These are phyloP conservation scores for Yamagishiella unicocca DNA, from an alignment of 139 green algal genomes.

Conservation along the genomic window DNA sequence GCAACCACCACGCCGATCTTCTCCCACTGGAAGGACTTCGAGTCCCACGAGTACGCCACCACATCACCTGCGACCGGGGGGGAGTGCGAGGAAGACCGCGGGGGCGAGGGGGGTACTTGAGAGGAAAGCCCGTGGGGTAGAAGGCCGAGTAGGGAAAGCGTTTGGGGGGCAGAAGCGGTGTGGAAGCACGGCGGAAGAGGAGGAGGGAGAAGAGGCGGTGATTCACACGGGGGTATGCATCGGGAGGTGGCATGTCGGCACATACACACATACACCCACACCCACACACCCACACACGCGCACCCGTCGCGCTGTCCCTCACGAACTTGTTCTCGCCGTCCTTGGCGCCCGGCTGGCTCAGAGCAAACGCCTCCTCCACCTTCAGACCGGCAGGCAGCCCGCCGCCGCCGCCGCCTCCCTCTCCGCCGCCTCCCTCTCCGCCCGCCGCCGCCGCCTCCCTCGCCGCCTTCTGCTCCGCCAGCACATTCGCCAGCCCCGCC, in stretches of 20 bases:
- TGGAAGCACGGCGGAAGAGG: too few relatives aligned
- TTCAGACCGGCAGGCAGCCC: conserved; percentile 73
- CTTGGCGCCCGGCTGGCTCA: conserved; percentile 67
- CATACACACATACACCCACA: background rate
- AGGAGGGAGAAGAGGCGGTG: too few relatives aligned
- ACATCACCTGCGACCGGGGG: conserved; percentile 65
- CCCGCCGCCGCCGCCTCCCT: conserved; percentile 29
- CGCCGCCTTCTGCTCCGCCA: conserved; percentile 42
- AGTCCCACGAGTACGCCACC: conserved; percentile 88
- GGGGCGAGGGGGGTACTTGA: too few relatives aligned
- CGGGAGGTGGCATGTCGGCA: too few relatives aligned
- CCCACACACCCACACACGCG: background rate
- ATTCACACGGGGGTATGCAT: too few relatives aligned
- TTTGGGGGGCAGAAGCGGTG: too few relatives aligned
- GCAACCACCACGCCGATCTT: conserved; percentile 91
- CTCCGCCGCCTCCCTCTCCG: background rate
- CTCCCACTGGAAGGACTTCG: conserved; percentile 81
- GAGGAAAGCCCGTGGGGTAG: too few relatives aligned
- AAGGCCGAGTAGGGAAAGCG: too few relatives aligned
- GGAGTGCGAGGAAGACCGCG: too few relatives aligned
- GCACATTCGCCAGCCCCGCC: conserved; percentile 34
- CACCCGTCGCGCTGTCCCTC: conserved; percentile 15
- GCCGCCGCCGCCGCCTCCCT: conserved; percentile 36
- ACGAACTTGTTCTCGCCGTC: conserved; percentile 79
- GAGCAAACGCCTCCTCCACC: conserved; percentile 66